Conservation (phyloP, 805 yeast genomes). For the Spathaspora sp. region DNA sequence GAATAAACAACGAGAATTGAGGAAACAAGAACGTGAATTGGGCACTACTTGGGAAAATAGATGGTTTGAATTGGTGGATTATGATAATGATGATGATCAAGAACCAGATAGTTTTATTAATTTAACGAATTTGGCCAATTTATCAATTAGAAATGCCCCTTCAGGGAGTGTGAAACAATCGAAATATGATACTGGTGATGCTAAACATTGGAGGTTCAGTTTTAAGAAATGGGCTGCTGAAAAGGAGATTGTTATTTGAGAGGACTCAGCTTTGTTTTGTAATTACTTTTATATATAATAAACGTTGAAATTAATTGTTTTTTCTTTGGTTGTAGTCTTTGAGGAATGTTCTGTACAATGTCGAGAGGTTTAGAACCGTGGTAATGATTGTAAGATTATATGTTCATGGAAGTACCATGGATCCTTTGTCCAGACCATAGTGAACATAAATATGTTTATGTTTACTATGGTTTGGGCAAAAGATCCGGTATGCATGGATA, state of each 20-base stretch:
- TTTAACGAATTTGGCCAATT: conserved; percentile 43
- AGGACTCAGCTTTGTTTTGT: neutral
- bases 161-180: conserved; percentile 59
- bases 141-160: conserved; percentile 62
- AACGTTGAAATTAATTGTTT: too few species aligned
- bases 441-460: too few species aligned
- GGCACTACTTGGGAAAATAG: conserved; percentile 72
- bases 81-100: conserved; percentile 9
- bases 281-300: neutral
- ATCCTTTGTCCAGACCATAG: too few species aligned
- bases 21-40: conserved; percentile 65
- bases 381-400: too few species aligned
- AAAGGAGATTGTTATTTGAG: conserved; percentile 48
- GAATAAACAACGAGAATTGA: conserved; percentile 76
- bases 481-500: too few species aligned
- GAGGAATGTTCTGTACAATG: too few species aligned
- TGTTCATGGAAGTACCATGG: too few species aligned
- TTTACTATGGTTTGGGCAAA: too few species aligned
- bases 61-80: conserved; percentile 62
- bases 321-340: too few species aligned
- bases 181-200: conserved; percentile 48
- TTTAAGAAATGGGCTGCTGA: conserved; percentile 55
- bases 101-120: conserved; percentile 29
- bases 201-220: conserved; percentile 71
- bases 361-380: too few species aligned